These are phyloP conservation scores for Leishmania guyanensis DNA, from an alignment of 208 protist genomes.

Conservation along the genomic window DNA sequence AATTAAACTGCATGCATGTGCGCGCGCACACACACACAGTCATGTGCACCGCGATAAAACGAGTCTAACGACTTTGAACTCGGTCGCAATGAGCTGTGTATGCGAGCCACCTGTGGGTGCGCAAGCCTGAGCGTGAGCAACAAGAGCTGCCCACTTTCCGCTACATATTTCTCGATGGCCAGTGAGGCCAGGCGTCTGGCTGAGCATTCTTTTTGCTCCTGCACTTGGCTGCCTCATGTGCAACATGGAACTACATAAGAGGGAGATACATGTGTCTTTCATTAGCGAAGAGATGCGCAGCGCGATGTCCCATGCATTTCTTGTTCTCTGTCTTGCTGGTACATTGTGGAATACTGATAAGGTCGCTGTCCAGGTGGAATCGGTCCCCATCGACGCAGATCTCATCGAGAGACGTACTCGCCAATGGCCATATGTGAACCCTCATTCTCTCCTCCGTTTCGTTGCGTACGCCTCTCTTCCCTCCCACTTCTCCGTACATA, in stretches of 20 bases:
- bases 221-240: background rate
- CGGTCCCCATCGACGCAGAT: background rate
- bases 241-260: background rate
- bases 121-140: background rate
- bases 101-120: background rate
- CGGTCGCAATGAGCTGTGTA: background rate
- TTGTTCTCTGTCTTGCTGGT: background rate
- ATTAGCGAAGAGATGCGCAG: background rate
- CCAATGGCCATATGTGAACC: background rate
- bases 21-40: conserved; percentile 4
- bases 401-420: background rate
- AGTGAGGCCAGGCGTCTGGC: background rate
- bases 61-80: background rate
- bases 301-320: background rate
- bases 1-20: background rate
- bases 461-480: background rate
- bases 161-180: background rate
- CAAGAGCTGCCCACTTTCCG: background rate
- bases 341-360: background rate
- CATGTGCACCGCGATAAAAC: no score
- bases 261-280: background rate
- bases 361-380: background rate
- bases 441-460: background rate
- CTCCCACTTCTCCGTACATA: background rate
- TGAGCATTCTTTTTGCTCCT: background rate